Percentiles rank a stretch among this genome's conserved stretches.
phyloP scores from a whole-genome alignment of 768 basidiomycete species.

The Collybia mongolica region DNA sequence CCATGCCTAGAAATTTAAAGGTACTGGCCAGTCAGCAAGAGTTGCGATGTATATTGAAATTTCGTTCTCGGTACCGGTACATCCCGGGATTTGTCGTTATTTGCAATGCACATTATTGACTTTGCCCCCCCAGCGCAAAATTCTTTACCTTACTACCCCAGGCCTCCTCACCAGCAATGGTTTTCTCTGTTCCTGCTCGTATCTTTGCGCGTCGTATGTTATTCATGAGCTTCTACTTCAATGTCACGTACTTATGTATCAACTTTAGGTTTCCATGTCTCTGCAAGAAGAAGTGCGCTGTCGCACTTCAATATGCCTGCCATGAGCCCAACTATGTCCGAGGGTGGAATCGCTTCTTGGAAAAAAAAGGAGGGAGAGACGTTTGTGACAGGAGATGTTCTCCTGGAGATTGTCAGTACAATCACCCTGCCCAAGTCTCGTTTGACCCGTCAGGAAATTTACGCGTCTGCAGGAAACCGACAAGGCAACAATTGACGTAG shows the following conservation, averaged over 20 bases:
- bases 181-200: conserved; percentile 58
- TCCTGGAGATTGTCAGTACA: conserved; percentile 86
- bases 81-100: conserved; percentile 27
- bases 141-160: conserved; percentile 21
- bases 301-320: conserved; percentile 94
- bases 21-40: too few relatives aligned
- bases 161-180: conserved; percentile 42
- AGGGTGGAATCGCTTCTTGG: conserved; percentile 97
- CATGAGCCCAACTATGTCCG: conserved; percentile 99
- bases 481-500: conserved; percentile 99
- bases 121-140: conserved; percentile 26
- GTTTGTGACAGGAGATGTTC: conserved; percentile 87
- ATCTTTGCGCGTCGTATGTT: conserved; percentile 63
- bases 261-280: conserved; percentile 76
- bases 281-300: conserved; percentile 74
- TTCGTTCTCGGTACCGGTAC: conserved; percentile 6
- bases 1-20: conserved; percentile 10
- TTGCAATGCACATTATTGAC: conserved; percentile 23
- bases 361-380: conserved; percentile 95
- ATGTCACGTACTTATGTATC: neutral
- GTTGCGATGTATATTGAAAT: too few relatives aligned
- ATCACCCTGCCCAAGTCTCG: neutral
- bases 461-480: conserved; percentile 81
- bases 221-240: neutral
- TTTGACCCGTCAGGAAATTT: conserved; percentile 13